These are phyloP conservation scores for Pseudogymnoascus destructans DNA, from an alignment of 2,329 filamentous ascomycete genomes.

Conservation along the genomic window DNA sequence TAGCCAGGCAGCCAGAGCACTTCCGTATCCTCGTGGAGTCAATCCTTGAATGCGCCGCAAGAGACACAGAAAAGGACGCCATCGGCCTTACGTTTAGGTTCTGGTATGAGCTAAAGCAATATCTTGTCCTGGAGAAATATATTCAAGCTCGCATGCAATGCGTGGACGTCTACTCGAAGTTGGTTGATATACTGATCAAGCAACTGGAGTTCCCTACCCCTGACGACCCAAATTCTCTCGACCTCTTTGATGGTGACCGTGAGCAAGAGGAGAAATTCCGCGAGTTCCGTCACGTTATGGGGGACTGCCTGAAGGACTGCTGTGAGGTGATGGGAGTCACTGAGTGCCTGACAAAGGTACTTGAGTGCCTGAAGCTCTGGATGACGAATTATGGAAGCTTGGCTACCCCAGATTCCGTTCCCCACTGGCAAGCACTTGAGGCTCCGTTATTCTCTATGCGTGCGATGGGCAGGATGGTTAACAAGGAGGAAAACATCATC, in stretches of 20 bases:
- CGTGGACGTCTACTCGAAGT: constrained; percentile 69
- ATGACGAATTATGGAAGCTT: constrained; percentile 68
- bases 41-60: constrained; percentile 79
- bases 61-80: constrained; percentile 79
- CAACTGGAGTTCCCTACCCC: constrained; percentile 78
- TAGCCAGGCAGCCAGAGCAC: constrained; percentile 68
- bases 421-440: constrained; percentile 92
- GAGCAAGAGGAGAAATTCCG: constrained; percentile 96
- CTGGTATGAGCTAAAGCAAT: constrained; percentile 98
- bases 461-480: constrained; percentile 93
- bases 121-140: constrained; percentile 81
- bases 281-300: constrained; percentile 93
- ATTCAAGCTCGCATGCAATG: constrained; percentile 65
- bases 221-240: constrained; percentile 57
- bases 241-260: constrained; percentile 89
- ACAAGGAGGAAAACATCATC: constrained; percentile 73
- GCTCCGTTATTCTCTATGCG: constrained; percentile 90
- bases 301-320: constrained; percentile 91
- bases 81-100: constrained; percentile 92
- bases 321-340: constrained; percentile 93
- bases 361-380: constrained; percentile 76
- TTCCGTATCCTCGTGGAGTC: constrained; percentile 80
- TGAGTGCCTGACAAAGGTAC: constrained; percentile 81
- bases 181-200: constrained; percentile 85
- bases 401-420: constrained; percentile 61